A percentile compares a stretch with the other conserved stretches of the same genome.
Evolutionary conservation across 257 asterid species (phyloP).

Genomic region (Petrea volubilis): DNA sequence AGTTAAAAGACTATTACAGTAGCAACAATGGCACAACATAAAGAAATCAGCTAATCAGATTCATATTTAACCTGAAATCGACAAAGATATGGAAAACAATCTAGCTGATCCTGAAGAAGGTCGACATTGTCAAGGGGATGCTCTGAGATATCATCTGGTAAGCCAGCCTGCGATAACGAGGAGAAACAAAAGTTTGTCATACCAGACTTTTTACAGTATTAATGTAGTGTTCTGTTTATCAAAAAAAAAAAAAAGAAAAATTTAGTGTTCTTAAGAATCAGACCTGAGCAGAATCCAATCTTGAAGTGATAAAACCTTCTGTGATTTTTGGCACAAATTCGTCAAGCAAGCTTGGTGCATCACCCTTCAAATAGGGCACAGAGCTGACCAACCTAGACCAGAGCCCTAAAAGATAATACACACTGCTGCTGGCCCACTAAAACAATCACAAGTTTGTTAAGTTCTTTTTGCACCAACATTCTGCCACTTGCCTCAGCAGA

Average conservation of each 20-base stretch:
- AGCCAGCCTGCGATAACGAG: slow-evolving; percentile 58
- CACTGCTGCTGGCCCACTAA: slow-evolving; percentile 99
- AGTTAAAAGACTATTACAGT: slow-evolving; percentile 17
- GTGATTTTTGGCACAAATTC: slow-evolving; percentile 94
- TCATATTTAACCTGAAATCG: slow-evolving; percentile 75
- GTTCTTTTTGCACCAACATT: slow-evolving; percentile 7
- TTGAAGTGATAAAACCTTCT: slow-evolving; percentile 91
- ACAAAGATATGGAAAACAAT: slow-evolving; percentile 90
- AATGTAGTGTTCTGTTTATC: slow-evolving; percentile 12
- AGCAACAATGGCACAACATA: not conserved
- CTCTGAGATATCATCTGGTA: slow-evolving; percentile 80
- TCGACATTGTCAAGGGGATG: slow-evolving; percentile 96
- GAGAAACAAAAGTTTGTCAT: slow-evolving; percentile 9
- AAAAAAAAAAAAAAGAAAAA: too few relatives aligned
- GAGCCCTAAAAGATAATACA: slow-evolving; percentile 92
- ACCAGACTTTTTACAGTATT: not conserved
- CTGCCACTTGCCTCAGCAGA: slow-evolving; percentile 16
- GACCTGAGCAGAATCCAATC: slow-evolving; percentile 98
- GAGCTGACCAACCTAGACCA: slow-evolving; percentile 99
- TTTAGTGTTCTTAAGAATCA: not conserved
- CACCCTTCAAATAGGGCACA: slow-evolving; percentile 95
- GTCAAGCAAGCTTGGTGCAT: slow-evolving; percentile 93
- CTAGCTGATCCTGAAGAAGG: slow-evolving; percentile 98
- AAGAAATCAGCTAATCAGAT: not conserved
- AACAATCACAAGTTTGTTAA: slow-evolving; percentile 16